phyloP scores from a whole-genome alignment of 768 basidiomycete genomes.

The Lentinula sp. region DNA sequence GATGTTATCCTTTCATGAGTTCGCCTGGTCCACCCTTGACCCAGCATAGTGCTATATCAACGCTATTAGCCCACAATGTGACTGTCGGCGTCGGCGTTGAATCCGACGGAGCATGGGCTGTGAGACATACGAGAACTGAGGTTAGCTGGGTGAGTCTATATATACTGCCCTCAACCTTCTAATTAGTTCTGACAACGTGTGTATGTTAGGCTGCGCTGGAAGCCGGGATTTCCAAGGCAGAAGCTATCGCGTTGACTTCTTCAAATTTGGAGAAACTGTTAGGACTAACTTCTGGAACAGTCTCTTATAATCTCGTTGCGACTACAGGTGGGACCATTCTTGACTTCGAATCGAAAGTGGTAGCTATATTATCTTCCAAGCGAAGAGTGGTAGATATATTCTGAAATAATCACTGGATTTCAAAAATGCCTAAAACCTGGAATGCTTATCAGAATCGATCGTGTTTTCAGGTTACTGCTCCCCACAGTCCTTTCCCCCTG shows the following conservation, averaged over 20 bases:
- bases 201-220: conserved; percentile 16
- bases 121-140: conserved; percentile 70
- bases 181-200: neutral
- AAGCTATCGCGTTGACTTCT: conserved; percentile 32
- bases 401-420: neutral
- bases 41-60: conserved; percentile 46
- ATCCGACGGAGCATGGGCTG: conserved; percentile 41
- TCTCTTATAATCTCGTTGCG: conserved; percentile 25
- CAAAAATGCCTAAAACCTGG: too few species aligned
- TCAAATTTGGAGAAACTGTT: conserved; percentile 36
- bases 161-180: neutral
- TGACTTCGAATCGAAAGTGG: conserved; percentile 34
- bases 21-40: conserved; percentile 38
- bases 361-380: conserved; percentile 28
- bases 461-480: neutral
- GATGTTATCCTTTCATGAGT: conserved; percentile 13
- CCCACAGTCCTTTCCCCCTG: too few species aligned
- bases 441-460: neutral
- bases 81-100: conserved; percentile 59
- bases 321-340: conserved; percentile 29
- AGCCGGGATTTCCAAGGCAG: conserved; percentile 21
- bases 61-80: conserved; percentile 57
- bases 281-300: conserved; percentile 21
- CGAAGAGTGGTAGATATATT: conserved; percentile 14
- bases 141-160: conserved; percentile 58